Conservation (phyloP, 495 filamentous ascomycete species). For the Tuber umbilicatum region DNA sequence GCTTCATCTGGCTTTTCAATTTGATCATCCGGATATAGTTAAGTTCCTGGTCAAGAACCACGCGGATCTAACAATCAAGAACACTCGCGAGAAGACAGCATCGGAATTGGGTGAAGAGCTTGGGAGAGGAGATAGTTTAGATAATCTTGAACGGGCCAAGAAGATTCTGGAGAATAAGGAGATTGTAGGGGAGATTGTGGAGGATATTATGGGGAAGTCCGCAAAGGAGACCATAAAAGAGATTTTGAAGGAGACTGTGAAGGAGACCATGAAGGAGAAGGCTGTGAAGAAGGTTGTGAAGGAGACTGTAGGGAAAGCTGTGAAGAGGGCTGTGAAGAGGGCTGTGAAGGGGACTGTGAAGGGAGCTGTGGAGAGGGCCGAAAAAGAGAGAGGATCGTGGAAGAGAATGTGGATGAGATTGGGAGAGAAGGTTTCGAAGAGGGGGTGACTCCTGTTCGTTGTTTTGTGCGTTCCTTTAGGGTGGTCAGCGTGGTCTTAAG, state of each 20-base stretch:
- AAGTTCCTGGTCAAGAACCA: neutral
- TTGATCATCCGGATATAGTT: neutral
- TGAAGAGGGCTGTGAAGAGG: no score
- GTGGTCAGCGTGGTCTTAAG: neutral
- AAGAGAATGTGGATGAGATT: no score
- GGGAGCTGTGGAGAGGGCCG: fast-evolving
- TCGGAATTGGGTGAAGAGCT: constrained; percentile 60
- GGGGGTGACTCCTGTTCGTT: neutral
- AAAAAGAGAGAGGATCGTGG: neutral
- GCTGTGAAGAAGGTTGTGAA: no score
- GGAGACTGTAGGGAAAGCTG: neutral
- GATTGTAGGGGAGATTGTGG: constrained; percentile 53
- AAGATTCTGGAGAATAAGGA: constrained; percentile 55
- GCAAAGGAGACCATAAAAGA: neutral
- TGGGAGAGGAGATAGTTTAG: constrained; percentile 59
- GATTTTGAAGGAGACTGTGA: no score
- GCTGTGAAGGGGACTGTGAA: neutral
- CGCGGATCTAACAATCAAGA: neutral
- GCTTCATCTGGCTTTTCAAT: neutral
- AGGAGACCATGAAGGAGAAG: no score
- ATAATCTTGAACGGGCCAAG: constrained; percentile 42
- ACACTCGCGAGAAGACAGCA: constrained; percentile 10
- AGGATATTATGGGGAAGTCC: neutral
- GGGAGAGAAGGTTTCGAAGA: neutral
- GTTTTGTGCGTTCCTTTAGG: neutral